These are phyloP conservation scores for Papiliotrema flavescens DNA, from an alignment of 1,284 basidiomycete genomes.

Conservation along the genomic window DNA sequence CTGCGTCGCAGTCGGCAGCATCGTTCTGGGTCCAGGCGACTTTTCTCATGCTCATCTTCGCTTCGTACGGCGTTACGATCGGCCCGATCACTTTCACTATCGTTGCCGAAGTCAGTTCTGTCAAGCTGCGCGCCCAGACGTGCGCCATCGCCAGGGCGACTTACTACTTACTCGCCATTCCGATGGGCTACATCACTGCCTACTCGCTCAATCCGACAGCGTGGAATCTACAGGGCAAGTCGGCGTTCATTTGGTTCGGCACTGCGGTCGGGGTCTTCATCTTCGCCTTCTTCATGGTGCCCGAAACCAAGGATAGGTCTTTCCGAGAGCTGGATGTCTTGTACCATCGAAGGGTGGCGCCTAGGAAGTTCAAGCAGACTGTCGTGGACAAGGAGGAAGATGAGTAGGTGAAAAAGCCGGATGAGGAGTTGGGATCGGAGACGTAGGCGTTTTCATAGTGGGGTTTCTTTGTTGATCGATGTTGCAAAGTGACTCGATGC, in stretches of 20 bases:
- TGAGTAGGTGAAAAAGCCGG: background rate
- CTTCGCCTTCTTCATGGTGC: conserved; percentile 17
- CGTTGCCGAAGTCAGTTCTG: conserved; percentile 44
- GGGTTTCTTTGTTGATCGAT: no score
- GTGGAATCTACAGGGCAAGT: conserved; percentile 19
- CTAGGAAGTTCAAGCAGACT: conserved; percentile 16
- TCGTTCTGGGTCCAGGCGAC: conserved; percentile 9
- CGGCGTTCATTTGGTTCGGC: conserved; percentile 14
- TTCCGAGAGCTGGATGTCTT: conserved; percentile 27
- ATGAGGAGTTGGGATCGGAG: no score
- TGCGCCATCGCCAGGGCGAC: conserved; percentile 43
- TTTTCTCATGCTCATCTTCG: conserved; percentile 16
- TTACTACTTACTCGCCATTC: conserved; percentile 36
- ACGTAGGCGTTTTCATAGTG: no score
- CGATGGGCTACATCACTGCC: conserved; percentile 5
- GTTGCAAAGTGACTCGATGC: no score
- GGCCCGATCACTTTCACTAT: conserved; percentile 16
- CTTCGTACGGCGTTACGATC: conserved; percentile 18
- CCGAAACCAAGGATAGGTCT: conserved; percentile 23
- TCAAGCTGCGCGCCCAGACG: conserved; percentile 50
- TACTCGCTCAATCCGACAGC: conserved; percentile 13
- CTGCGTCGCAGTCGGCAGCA: background rate
- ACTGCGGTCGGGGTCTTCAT: background rate
- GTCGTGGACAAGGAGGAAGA: conserved; percentile 7
- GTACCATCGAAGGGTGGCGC: conserved; percentile 11